Evolutionary conservation across 192 early-diverging fungal genomes (phyloP).

Genomic region (Coemansia umbellata): DNA sequence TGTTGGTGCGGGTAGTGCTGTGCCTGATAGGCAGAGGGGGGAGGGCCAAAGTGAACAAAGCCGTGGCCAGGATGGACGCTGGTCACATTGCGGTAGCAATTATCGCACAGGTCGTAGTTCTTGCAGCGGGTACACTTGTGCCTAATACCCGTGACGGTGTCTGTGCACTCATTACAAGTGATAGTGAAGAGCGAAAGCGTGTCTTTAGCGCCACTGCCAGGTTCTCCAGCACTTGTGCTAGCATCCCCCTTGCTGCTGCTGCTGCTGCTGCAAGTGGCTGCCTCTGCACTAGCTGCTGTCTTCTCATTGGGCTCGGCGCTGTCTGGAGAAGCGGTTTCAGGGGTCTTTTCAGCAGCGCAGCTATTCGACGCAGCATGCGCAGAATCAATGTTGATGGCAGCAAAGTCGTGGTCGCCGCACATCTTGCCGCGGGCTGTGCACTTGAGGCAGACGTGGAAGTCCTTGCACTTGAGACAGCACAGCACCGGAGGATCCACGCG

Average conservation of each 20-base stretch:
- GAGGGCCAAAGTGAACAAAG: slow-evolving; percentile 42
- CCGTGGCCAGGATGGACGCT: slow-evolving; percentile 36
- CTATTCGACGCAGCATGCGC: not conserved
- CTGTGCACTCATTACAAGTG: slow-evolving; percentile 57
- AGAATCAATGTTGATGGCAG: slow-evolving; percentile 6
- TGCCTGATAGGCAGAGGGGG: not conserved
- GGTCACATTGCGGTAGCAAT: slow-evolving; percentile 46
- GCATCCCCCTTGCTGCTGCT: not conserved
- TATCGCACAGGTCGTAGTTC: slow-evolving; percentile 53
- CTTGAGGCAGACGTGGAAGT: slow-evolving; percentile 32
- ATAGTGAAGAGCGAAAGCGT: slow-evolving; percentile 3
- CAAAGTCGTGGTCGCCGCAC: slow-evolving; percentile 55
- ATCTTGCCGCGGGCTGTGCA: slow-evolving; percentile 21
- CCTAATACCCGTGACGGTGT: slow-evolving; percentile 51
- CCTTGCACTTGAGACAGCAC: slow-evolving; percentile 33
- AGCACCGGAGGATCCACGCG: slow-evolving; percentile 13
- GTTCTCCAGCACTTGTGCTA: not conserved
- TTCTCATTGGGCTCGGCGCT: not conserved
- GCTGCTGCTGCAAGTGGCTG: not conserved
- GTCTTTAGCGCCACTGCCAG: too few relatives aligned
- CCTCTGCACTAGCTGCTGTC: too few relatives aligned
- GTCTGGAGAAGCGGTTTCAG: not conserved
- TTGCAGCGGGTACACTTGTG: slow-evolving; percentile 59
- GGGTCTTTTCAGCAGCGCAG: not conserved
- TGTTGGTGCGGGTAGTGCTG: slow-evolving; percentile 2